phyloP scores from a whole-genome alignment of 441 rosid species.

The Corymbia calophylla region DNA sequence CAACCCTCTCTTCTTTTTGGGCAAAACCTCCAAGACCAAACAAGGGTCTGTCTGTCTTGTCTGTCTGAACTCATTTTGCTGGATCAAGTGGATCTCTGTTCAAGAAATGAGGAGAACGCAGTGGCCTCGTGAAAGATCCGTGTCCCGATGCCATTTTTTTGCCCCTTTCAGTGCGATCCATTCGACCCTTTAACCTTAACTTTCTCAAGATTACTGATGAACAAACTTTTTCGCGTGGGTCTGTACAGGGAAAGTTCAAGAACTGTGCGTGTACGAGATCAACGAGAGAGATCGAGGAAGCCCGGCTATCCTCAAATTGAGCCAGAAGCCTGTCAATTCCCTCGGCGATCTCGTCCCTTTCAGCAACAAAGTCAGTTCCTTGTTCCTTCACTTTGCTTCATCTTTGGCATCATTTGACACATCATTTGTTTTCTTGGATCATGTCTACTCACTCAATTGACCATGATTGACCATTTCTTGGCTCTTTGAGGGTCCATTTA shows the following conservation, averaged over 20 bases:
- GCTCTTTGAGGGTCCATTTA: background rate
- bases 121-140: background rate
- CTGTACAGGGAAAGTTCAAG: conserved; percentile 47
- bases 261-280: conserved; percentile 66
- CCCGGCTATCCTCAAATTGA: conserved; percentile 67
- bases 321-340: conserved; percentile 61
- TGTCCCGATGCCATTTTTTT: background rate
- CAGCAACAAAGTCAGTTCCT: conserved; percentile 58
- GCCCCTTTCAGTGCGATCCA: background rate
- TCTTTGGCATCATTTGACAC: background rate
- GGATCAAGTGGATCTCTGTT: background rate
- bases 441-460: background rate
- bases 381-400: background rate
- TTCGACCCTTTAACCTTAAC: background rate
- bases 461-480: background rate
- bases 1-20: background rate
- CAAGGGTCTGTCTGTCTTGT: background rate
- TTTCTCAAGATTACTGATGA: background rate
- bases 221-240: background rate
- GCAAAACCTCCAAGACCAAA: background rate
- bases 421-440: background rate
- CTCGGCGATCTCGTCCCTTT: conserved; percentile 94
- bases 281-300: conserved; percentile 83
- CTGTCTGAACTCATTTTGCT: background rate
- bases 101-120: background rate